These are phyloP conservation scores for Claviceps maximensis DNA, from an alignment of 2,329 filamentous ascomycete genomes.

Conservation along the genomic window DNA sequence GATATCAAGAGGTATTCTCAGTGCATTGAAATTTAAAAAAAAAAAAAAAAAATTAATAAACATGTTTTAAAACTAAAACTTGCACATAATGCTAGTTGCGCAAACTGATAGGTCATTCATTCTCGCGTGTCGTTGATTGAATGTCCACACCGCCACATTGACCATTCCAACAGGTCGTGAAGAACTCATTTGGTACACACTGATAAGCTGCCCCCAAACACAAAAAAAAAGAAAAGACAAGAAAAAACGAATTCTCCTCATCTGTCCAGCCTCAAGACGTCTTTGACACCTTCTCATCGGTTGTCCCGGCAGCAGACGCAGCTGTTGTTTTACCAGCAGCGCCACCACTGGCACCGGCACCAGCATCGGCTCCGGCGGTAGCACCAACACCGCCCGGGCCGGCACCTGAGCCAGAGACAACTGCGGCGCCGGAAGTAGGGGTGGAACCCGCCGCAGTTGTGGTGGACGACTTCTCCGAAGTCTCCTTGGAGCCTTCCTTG, in stretches of 20 bases:
- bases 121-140: too few species aligned
- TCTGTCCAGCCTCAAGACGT: not conserved
- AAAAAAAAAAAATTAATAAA: too few species aligned
- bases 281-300: conserved; percentile 12
- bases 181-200: too few species aligned
- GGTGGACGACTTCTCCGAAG: conserved; percentile 8
- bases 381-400: not conserved
- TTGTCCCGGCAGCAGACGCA: conserved; percentile 8
- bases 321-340: conserved; percentile 2
- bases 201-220: too few species aligned
- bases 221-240: too few species aligned
- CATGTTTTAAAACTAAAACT: not conserved
- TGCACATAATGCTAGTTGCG: too few species aligned
- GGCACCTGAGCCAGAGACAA: not conserved
- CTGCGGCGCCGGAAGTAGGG: not conserved
- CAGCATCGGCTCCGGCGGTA: not conserved
- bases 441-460: conserved; percentile 8
- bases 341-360: conserved; percentile 3
- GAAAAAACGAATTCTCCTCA: too few species aligned
- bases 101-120: too few species aligned
- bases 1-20: too few species aligned
- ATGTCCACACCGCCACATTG: too few species aligned
- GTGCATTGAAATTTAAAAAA: too few species aligned
- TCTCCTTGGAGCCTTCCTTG: conserved; percentile 23
- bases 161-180: not conserved